These are phyloP conservation scores for Marchantia paleacea DNA, from an alignment of 225 moss, liverwort and hornwort genomes.

Conservation along the genomic window DNA sequence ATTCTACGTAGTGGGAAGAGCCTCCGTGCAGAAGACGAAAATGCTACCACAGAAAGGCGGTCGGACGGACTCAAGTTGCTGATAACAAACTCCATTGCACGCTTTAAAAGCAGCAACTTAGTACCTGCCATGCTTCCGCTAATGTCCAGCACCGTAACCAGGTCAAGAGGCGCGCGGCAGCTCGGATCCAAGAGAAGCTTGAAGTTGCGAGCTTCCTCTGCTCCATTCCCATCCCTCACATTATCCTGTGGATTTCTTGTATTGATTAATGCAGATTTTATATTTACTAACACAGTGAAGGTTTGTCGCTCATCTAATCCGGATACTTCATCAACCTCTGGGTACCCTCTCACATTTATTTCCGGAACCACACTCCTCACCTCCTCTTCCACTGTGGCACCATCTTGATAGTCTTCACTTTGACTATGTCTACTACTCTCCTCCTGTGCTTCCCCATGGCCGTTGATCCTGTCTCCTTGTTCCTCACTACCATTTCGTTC, in stretches of 20 bases:
- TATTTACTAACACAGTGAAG: slow-evolving; percentile 42
- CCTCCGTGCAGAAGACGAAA: slow-evolving; percentile 44
- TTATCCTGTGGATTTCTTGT: neutral
- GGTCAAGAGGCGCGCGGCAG: slow-evolving; percentile 44
- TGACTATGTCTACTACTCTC: neutral
- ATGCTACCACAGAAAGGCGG: slow-evolving; percentile 48
- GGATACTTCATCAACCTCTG: slow-evolving; percentile 33
- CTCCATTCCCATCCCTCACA: neutral
- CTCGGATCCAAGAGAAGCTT: slow-evolving; percentile 37
- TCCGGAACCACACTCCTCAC: neutral
- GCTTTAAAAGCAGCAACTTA: slow-evolving; percentile 44
- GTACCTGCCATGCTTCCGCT: slow-evolving; percentile 55
- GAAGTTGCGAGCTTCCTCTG: neutral
- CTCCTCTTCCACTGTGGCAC: neutral
- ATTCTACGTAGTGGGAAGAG: slow-evolving; percentile 42
- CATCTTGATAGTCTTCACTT: neutral
- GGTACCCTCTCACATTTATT: slow-evolving; percentile 21
- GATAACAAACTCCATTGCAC: slow-evolving; percentile 52
- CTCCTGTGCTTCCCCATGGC: neutral
- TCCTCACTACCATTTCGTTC: slow-evolving; percentile 12
- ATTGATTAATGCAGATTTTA: slow-evolving; percentile 32
- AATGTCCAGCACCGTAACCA: slow-evolving; percentile 46
- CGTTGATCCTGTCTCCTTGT: neutral
- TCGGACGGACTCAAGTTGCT: slow-evolving; percentile 42
- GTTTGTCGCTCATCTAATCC: slow-evolving; percentile 25